Percentiles rank a stretch among this genome's conserved stretches.
Conservation (phyloP, 371 early-diverging fungal genomes). For the Catenaria anguillulae region DNA sequence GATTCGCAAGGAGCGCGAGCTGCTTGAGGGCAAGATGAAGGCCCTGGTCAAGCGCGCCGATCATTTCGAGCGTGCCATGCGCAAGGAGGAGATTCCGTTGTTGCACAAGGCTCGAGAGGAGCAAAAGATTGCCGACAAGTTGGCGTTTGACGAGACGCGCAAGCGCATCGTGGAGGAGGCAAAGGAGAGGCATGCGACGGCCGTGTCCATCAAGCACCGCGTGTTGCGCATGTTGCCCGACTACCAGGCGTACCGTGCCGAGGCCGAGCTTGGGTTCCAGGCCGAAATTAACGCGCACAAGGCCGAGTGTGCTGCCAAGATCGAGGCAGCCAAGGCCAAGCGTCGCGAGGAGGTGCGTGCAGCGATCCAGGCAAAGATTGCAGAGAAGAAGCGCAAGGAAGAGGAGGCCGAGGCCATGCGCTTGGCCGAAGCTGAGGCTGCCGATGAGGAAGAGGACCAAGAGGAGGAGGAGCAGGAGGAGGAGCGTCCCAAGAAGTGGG, state of each 20-base stretch:
- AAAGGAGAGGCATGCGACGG: slow-evolving; percentile 14
- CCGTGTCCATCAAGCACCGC: slow-evolving; percentile 20
- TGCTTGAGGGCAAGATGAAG: slow-evolving; percentile 55
- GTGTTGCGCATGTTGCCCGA: slow-evolving; percentile 64
- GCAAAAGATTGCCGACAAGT: slow-evolving; percentile 70
- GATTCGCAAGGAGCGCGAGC: slow-evolving; percentile 75
- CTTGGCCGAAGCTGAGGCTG: neutral
- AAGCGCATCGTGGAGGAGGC: slow-evolving; percentile 20
- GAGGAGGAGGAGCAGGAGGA: too few relatives aligned
- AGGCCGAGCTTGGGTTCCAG: slow-evolving; percentile 23
- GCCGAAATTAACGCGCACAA: slow-evolving; percentile 31
- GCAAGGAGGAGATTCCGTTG: slow-evolving; percentile 82
- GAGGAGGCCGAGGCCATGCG: slow-evolving; percentile 21
- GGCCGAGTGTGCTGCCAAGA: slow-evolving; percentile 35
- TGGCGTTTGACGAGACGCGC: slow-evolving; percentile 44
- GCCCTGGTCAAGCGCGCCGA: slow-evolving; percentile 65
- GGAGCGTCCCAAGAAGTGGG: too few relatives aligned
- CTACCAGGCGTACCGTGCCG: slow-evolving; percentile 44
- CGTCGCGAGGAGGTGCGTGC: slow-evolving; percentile 41
- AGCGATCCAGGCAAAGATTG: slow-evolving; percentile 18
- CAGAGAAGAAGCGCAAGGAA: slow-evolving; percentile 22
- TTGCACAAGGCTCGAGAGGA: slow-evolving; percentile 77
- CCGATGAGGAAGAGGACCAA: neutral
- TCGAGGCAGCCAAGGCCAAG: slow-evolving; percentile 54
- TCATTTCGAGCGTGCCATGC: slow-evolving; percentile 91